Base-by-base conservation (phyloP, 768 basidiomycete species). In the Mycena epipterygia region DNA sequence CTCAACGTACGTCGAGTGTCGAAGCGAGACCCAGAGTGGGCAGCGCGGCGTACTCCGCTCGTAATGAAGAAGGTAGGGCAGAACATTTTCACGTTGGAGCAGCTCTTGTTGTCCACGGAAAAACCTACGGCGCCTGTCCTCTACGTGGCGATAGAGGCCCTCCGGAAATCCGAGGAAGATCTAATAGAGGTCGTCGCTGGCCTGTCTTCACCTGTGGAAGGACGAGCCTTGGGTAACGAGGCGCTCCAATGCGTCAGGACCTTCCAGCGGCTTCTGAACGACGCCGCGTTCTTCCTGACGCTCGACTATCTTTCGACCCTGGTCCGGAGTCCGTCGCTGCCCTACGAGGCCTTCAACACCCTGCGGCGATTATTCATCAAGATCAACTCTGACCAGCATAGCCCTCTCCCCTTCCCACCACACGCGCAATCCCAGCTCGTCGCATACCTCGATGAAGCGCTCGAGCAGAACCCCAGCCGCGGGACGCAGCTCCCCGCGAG, bases 341-440 rank as follows among this genome's bases (percentile, higher is more conserved):
- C 81, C 11, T 76, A 83, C 59, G 84, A 84, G 68, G 79, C 81
- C 19, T 80, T 81, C 70, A 82, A 80, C 64, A 84, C 81, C 16
- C 72, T 82, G 23, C 79, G 83, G 16, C 79, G 81, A n/a, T 75
- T 81, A 6, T 81, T 81, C 52, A 76, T 83, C 62, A 77, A 77
- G 42, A 75, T 81, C 21, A 70, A 80, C 41, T 76, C 76, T 52
- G 66, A 64, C 11, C 35, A 23, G 16, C 25, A 56, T 25, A 30
- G 63, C 39, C 13, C 30, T n/a, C 16, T n/a, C 5, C 64, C 63
- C 21, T 72, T 83, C 52, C 72, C 71, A 19, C 39, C 67, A 12
- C 61, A 71, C 41, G 76, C 79, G 1, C 83, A 84, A 67, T 70
- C 72, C 16, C 74, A 70, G 14, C 69, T 81, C 33, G 79, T 80